Conservation (phyloP, 2,329 filamentous ascomycete genomes). For the Diplocarpon rosae region DNA sequence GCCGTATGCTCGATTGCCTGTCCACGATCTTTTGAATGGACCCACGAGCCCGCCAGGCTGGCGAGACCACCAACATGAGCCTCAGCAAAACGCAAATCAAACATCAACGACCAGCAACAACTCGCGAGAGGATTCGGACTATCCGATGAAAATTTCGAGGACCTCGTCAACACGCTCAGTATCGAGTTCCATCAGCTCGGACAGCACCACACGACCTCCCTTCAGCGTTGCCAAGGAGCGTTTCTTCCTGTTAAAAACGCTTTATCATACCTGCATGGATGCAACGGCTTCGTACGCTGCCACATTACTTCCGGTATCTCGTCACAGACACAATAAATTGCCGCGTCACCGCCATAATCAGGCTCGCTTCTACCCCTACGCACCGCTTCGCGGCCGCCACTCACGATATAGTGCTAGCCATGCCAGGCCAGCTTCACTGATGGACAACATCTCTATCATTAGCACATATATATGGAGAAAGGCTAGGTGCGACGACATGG, state of each 20-base stretch:
- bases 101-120: not conserved
- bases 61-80: not conserved
- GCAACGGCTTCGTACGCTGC: slow-evolving; percentile 11
- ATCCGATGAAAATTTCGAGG: not conserved
- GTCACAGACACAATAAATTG: slow-evolving; percentile 1
- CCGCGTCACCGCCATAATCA: not conserved
- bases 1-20: slow-evolving; percentile 1
- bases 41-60: not conserved
- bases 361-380: slow-evolving; percentile 8
- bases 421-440: slow-evolving; percentile 6
- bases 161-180: slow-evolving; percentile 2
- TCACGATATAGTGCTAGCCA: not conserved
- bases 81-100: not conserved
- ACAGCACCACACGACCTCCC: slow-evolving; percentile 2
- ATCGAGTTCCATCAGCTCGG: slow-evolving; percentile 6
- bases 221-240: slow-evolving; percentile 9
- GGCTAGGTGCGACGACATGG: slow-evolving; percentile 14
- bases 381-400: not conserved
- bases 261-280: slow-evolving; percentile 16
- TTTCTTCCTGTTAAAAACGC: slow-evolving; percentile 9
- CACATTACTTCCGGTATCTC: not conserved
- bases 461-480: slow-evolving; percentile 17
- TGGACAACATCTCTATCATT: slow-evolving; percentile 19
- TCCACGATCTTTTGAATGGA: slow-evolving; percentile 5
- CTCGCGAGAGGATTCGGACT: not conserved